Evolutionary conservation across 441 rosid species (phyloP).

Genomic region (Eruca vesicaria): DNA sequence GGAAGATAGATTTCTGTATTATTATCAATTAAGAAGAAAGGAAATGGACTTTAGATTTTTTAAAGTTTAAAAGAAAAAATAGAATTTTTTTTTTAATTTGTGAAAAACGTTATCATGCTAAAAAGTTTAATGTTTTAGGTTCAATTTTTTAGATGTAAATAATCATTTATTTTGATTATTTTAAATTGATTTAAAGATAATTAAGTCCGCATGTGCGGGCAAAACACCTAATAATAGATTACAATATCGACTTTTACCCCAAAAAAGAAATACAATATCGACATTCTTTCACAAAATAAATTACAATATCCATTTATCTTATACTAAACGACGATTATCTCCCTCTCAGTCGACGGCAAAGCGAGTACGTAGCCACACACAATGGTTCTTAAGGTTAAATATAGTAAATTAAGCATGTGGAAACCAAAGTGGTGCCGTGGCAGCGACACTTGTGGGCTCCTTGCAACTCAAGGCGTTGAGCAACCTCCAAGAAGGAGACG

Average conservation of each 20-base stretch:
- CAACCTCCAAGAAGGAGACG: conserved; percentile 46
- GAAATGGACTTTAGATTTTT: too few species aligned
- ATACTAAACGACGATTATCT: conserved; percentile 1
- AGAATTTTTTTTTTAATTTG: too few species aligned
- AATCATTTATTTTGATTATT: too few species aligned
- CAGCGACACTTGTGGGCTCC: conserved; percentile 57
- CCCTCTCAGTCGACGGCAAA: neutral
- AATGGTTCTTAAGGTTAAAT: neutral
- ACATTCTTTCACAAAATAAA: conserved; percentile 4
- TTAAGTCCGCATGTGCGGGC: too few species aligned
- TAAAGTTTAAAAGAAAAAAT: too few species aligned
- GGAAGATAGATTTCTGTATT: too few species aligned
- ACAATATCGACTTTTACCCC: conserved; percentile 9
- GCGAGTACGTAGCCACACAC: neutral
- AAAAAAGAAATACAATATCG: conserved; percentile 18
- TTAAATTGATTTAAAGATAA: too few species aligned
- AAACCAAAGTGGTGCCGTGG: conserved; percentile 50
- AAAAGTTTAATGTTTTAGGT: too few species aligned
- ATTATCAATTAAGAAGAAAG: too few species aligned
- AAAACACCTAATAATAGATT: too few species aligned
- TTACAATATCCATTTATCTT: neutral
- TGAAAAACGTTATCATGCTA: too few species aligned
- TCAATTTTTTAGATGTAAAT: too few species aligned
- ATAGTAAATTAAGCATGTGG: conserved; percentile 32
- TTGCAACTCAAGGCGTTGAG: conserved; percentile 74